phyloP scores from a whole-genome alignment of 2,329 filamentous ascomycete species.

The Colletotrichum caudatum region DNA sequence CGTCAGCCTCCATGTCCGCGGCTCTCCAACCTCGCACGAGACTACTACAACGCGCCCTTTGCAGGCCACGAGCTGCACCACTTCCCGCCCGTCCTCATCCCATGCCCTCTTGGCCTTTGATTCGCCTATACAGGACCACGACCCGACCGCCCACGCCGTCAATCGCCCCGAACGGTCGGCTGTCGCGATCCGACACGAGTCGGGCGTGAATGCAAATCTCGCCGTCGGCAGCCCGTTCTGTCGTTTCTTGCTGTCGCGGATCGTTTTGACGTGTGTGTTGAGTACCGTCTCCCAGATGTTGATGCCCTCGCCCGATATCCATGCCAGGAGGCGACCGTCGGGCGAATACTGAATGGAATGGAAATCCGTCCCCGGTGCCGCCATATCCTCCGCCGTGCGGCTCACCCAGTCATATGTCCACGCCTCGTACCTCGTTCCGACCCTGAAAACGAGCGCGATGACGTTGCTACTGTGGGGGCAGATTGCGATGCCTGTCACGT shows the following conservation, averaged over 20 bases:
- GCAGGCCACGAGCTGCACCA: conserved; percentile 26
- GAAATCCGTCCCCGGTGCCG: conserved; percentile 9
- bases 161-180: conserved; percentile 20
- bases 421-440: conserved; percentile 6
- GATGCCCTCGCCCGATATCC: conserved; percentile 18
- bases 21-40: conserved; percentile 8
- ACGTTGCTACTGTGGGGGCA: conserved; percentile 8
- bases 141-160: conserved; percentile 11
- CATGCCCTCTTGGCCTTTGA: conserved; percentile 25
- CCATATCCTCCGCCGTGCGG: conserved; percentile 5
- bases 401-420: conserved; percentile 22
- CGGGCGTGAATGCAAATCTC: conserved; percentile 18
- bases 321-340: conserved; percentile 23
- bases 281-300: conserved; percentile 33
- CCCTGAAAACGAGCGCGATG: conserved; percentile 11
- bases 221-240: conserved; percentile 7
- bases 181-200: conserved; percentile 23
- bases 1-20: conserved; percentile 27
- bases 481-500: conserved; percentile 30
- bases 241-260: conserved; percentile 14
- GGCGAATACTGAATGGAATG: conserved; percentile 31
- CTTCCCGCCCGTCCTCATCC: conserved; percentile 15
- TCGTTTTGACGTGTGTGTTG: conserved; percentile 21
- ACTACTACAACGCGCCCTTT: conserved; percentile 18
- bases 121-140: conserved; percentile 18